Percentiles rank a stretch among this genome's conserved stretches.
Evolutionary conservation across 148 eudicot species (phyloP).

Genomic region (Fagopyrum esculentum): DNA sequence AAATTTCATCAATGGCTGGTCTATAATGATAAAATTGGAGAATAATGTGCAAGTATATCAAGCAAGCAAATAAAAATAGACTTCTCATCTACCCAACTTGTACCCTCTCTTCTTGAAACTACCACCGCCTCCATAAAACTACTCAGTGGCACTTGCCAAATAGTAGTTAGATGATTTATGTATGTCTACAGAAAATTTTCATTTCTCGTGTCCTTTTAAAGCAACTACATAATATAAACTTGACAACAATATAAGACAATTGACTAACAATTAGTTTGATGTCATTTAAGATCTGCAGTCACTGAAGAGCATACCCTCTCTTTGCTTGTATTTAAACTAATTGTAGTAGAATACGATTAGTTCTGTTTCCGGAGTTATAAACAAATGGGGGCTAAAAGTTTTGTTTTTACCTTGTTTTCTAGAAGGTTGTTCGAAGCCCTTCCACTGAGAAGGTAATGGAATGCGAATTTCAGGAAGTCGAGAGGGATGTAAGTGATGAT

Average conservation of each 20-base stretch:
- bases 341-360: too few relatives aligned
- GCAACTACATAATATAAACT: not conserved
- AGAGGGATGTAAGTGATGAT: not conserved
- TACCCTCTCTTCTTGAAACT: not conserved
- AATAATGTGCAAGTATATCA: slow-evolving; percentile 2
- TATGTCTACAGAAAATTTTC: not conserved
- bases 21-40: not conserved
- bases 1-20: not conserved
- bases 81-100: not conserved
- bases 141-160: not conserved
- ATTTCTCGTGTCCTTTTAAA: not conserved
- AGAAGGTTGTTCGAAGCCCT: not conserved
- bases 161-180: not conserved
- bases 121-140: not conserved
- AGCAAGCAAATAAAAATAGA: not conserved
- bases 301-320: too few relatives aligned
- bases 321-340: too few relatives aligned
- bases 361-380: too few relatives aligned
- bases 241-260: not conserved
- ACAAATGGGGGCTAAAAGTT: too few relatives aligned
- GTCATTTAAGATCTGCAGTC: not conserved
- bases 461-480: slow-evolving; percentile 1
- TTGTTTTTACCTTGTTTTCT: not conserved
- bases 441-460: not conserved
- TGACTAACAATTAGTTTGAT: not conserved